Evolutionary conservation across 164 flowering plant genomes (phyloP), one percentile per base, ranked within the genome.

Genomic region (Stephania yunnanensis): DNA sequence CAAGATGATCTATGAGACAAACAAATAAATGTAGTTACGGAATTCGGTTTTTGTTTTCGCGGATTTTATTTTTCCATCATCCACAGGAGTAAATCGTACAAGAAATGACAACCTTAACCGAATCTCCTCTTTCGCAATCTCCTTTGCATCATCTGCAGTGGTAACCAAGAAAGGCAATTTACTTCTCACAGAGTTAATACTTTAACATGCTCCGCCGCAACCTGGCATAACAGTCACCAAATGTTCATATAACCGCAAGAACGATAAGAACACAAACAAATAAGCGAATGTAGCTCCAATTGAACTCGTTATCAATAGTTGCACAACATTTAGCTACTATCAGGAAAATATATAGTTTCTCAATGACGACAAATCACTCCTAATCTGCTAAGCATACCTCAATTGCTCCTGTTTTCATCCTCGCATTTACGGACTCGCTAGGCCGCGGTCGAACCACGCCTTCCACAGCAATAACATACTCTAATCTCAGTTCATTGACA

Each of bases 91-190:
- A 42, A 12, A 69, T 30, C 31, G 48, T 12, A 70, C 20, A 30
- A 22, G 53, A 64, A 50, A 53, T 64, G 70, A 63, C 73, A 85
- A 92, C 97, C 99, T 90, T 81, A 95, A 77, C 42, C 97, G 94
- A 44, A 89, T 91, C 76, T 95, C 99, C 84, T 95, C 99, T 74
- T 89, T 91, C 10, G 76, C 79, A 30, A 82, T 78, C 77, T 92
- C 96, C 73, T 91, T 93, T 68, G 89, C 93, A 81, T 88, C 97
- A 71, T 91, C 97, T 5, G 86, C 81, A 72, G 88, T 87, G 52
- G 99, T 93, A 77, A 95, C 95, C 85, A 90, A 74, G 80, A 95
- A 92, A 8, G 99, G 99, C 75, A 95, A 82, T 85, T 91, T 87
- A 58, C 84, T 75, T 73, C 76, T 88, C 74, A 95, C 97, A 69